Evolutionary conservation across 75 land plant species (phyloP).

Genomic region (Azolla pinnata): DNA sequence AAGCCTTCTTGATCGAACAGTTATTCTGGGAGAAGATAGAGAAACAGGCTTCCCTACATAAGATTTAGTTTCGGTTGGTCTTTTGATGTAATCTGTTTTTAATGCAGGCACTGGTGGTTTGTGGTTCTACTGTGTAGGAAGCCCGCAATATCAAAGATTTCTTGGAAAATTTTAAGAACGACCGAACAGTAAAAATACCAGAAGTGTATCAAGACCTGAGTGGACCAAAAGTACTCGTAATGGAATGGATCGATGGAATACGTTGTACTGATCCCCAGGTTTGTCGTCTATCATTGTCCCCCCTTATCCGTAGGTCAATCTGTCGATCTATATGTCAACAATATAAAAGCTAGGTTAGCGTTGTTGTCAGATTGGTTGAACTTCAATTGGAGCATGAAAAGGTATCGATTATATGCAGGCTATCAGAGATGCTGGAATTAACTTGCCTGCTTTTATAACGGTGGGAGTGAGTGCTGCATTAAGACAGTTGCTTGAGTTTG

Average conservation of each 20-base stretch:
- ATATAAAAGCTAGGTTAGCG: too few relatives aligned
- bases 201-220: slow-evolving; percentile 66
- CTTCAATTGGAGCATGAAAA: slow-evolving; percentile 6
- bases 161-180: slow-evolving; percentile 76
- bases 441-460: slow-evolving; percentile 74
- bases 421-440: slow-evolving; percentile 78
- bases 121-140: slow-evolving; percentile 53
- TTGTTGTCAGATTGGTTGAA: too few relatives aligned
- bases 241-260: slow-evolving; percentile 99
- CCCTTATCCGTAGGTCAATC: too few relatives aligned
- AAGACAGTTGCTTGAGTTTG: slow-evolving; percentile 89
- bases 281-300: slow-evolving; percentile 1
- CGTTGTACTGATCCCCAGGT: slow-evolving; percentile 99
- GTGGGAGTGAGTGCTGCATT: slow-evolving; percentile 98
- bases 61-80: neutral
- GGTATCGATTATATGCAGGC: slow-evolving; percentile 32
- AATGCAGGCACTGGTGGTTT: slow-evolving; percentile 19
- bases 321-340: too few relatives aligned
- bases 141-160: slow-evolving; percentile 94
- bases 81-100: slow-evolving; percentile 7
- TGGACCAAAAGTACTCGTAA: slow-evolving; percentile 81
- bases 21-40: too few relatives aligned
- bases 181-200: slow-evolving; percentile 95
- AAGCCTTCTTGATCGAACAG: too few relatives aligned
- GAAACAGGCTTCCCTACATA: too few relatives aligned